Percentiles rank a stretch among this genome's conserved stretches.
Evolutionary conservation across 257 asterid species (phyloP).

Genomic region (Catharanthus roseus): DNA sequence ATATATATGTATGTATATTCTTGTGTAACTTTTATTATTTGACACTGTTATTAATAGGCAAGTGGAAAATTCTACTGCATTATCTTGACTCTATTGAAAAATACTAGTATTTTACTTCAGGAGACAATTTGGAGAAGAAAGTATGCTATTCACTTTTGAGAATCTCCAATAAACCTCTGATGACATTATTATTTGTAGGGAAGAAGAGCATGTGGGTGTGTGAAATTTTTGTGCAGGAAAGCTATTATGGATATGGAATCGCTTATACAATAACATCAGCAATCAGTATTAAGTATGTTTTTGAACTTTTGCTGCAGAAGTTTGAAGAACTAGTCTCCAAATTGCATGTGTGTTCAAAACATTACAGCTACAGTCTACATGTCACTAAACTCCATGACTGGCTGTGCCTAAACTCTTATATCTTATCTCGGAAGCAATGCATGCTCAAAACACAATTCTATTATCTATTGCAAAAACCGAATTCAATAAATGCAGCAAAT

Average conservation of each 20-base stretch:
- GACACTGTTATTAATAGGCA: not conserved
- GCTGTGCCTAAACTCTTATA: not conserved
- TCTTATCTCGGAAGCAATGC: not conserved
- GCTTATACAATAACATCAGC: constrained; percentile 61
- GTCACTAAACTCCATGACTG: not conserved
- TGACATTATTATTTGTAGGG: constrained; percentile 33
- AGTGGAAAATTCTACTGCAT: not conserved
- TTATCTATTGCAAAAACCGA: not conserved
- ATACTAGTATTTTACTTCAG: not conserved
- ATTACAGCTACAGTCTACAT: not conserved
- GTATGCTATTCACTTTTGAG: not conserved
- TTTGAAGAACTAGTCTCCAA: not conserved
- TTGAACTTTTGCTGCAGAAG: not conserved
- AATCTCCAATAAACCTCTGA: not conserved
- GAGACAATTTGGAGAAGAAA: not conserved
- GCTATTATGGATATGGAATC: constrained; percentile 53
- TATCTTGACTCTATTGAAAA: too few species aligned
- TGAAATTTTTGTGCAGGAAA: constrained; percentile 45
- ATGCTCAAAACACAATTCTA: not conserved
- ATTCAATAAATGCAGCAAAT: not conserved
- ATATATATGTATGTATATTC: too few species aligned
- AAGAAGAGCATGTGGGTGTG: constrained; percentile 49
- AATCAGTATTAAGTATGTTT: constrained; percentile 48
- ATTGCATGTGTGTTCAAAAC: not conserved
- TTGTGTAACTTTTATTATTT: too few species aligned